A percentile compares a stretch with the other conserved stretches of the same genome.
Conservation (phyloP, 352 stramenopile genomes). For the Globisporangium recalcitrans region DNA sequence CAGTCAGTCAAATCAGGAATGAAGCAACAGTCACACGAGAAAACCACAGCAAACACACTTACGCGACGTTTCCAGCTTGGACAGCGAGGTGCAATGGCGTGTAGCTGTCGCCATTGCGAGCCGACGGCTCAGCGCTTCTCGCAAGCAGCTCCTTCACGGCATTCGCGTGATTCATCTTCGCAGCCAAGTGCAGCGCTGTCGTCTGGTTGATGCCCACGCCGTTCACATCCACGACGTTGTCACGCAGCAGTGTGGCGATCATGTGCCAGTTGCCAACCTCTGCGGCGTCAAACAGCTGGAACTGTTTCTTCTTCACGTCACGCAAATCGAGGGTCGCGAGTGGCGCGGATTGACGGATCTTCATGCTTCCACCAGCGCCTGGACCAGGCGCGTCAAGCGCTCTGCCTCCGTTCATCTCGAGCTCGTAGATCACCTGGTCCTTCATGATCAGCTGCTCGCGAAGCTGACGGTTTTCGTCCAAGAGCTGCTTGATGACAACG, state of each 20-base stretch:
- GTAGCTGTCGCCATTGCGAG: constrained; percentile 76
- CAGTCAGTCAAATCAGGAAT: background rate
- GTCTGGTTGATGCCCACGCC: constrained; percentile 84
- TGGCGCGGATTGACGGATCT: constrained; percentile 49
- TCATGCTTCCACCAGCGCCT: constrained; percentile 12
- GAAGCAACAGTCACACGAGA: background rate
- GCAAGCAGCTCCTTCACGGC: constrained; percentile 69
- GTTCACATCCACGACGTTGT: constrained; percentile 86
- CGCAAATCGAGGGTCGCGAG: constrained; percentile 81
- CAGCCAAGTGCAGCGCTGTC: constrained; percentile 70
- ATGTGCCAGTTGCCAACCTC: constrained; percentile 83
- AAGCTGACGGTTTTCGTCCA: constrained; percentile 77
- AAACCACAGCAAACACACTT: constrained; percentile 9
- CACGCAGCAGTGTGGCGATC: constrained; percentile 69
- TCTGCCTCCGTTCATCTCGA: constrained; percentile 65
- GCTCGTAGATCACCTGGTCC: constrained; percentile 79
- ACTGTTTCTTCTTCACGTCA: constrained; percentile 87
- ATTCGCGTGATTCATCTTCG: constrained; percentile 72
- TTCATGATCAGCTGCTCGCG: constrained; percentile 77
- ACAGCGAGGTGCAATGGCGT: constrained; percentile 74
- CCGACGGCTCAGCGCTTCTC: constrained; percentile 57
- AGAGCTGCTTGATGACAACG: constrained; percentile 81
- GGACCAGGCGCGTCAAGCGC: constrained; percentile 22
- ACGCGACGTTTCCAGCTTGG: constrained; percentile 64
- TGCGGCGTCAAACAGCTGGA: constrained; percentile 80